Conservation (phyloP, 1,284 basidiomycete genomes). For the Inonotus obliquus region DNA sequence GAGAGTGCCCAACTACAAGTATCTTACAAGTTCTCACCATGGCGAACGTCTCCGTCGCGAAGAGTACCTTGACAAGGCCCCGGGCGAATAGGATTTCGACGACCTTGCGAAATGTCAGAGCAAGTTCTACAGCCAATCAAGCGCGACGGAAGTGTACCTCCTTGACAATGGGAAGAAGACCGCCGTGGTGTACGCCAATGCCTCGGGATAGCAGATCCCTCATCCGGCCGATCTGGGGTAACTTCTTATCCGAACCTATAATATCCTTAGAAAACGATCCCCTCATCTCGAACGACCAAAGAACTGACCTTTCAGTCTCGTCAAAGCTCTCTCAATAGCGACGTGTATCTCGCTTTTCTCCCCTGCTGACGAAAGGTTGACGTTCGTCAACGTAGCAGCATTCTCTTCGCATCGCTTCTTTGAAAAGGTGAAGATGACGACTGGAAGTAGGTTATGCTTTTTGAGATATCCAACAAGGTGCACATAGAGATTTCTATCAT, state of each 20-base stretch:
- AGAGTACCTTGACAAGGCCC: conserved; percentile 94
- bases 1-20: background rate
- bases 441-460: conserved; percentile 85
- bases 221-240: conserved; percentile 96
- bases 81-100: conserved; percentile 96
- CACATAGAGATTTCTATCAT: conserved; percentile 91
- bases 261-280: background rate
- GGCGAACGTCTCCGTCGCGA: conserved; percentile 98
- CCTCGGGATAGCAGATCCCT: conserved; percentile 87
- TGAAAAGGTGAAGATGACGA: conserved; percentile 96
- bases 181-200: conserved; percentile 97
- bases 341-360: conserved; percentile 99
- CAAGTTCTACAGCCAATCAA: background rate
- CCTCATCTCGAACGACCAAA: conserved; percentile 5
- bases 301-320: conserved; percentile 78
- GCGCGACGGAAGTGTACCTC: conserved; percentile 50
- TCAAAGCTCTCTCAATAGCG: conserved; percentile 88
- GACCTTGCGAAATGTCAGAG: conserved; percentile 44
- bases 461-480: conserved; percentile 85
- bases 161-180: conserved; percentile 94
- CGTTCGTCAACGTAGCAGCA: conserved; percentile 83
- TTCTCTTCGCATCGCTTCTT: conserved; percentile 98
- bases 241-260: conserved; percentile 81
- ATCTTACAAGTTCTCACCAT: conserved; percentile 60
- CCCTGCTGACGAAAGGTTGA: conserved; percentile 73